Evolutionary conservation across 1,284 basidiomycete species (phyloP).

Genomic region (Rhodotorula mucilaginosa): DNA sequence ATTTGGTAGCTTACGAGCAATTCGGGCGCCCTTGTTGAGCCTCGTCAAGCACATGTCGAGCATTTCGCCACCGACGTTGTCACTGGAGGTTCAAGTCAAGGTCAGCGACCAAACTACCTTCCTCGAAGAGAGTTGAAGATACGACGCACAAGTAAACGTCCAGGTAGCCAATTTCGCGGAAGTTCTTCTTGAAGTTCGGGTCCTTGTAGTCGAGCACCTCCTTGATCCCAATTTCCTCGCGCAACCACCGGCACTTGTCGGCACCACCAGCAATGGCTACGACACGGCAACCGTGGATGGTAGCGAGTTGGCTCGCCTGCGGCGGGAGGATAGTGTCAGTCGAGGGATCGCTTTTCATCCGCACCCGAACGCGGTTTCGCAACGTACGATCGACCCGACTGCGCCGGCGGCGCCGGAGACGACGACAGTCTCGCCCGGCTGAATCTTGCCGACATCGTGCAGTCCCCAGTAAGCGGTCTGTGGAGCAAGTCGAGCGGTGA

Average conservation of each 20-base stretch:
- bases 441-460: slow-evolving; percentile 70
- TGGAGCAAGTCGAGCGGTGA: not conserved
- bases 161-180: slow-evolving; percentile 48
- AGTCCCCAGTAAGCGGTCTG: slow-evolving; percentile 63
- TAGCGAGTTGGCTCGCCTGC: slow-evolving; percentile 44
- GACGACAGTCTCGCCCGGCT: slow-evolving; percentile 76
- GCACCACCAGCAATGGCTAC: slow-evolving; percentile 74
- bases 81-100: slow-evolving; percentile 44
- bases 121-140: not conserved
- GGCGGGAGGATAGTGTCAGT: not conserved
- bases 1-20: slow-evolving; percentile 52
- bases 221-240: slow-evolving; percentile 74
- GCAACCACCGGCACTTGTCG: slow-evolving; percentile 80
- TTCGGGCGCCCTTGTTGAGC: slow-evolving; percentile 71
- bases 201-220: slow-evolving; percentile 82
- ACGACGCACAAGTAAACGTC: slow-evolving; percentile 52
- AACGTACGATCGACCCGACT: slow-evolving; percentile 53
- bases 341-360: too few relatives aligned
- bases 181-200: slow-evolving; percentile 61
- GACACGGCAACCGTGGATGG: slow-evolving; percentile 60
- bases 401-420: slow-evolving; percentile 88
- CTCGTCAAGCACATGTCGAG: slow-evolving; percentile 70
- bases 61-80: slow-evolving; percentile 75
- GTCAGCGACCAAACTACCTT: not conserved
- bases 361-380: not conserved